Evolutionary conservation across 352 stramenopile species (phyloP), one percentile per base, ranked within the genome.

Genomic region (Pythium rhizo-oryzae): DNA sequence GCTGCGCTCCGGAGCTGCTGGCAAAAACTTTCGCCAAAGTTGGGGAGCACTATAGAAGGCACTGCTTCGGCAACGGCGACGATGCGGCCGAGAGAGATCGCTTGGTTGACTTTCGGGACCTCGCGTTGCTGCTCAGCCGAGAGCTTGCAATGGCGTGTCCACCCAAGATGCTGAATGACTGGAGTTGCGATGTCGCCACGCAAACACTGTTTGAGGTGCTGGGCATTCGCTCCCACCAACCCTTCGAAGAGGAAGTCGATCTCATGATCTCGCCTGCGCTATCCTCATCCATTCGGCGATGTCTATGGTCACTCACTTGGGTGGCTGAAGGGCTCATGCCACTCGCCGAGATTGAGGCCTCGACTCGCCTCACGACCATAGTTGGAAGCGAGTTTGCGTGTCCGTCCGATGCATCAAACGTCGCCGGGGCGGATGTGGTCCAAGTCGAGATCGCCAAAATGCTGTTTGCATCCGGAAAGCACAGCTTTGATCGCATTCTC

Each of bases 381-480:
- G 35, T 41, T 2, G 33, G 21, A 3, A 15, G 15, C 16, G 54
- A 18, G 50, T 58, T 62, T 43, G 21, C 41, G 2, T 16, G 52
- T 19, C 9, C 59, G 4, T 51, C 33, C 12, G 13, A 49, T 21
- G 11, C 21, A 25, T 9, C 49, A 6, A 51, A n/a, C 19, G 67
- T 77, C 8, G 52, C 57, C 56, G 75, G 76, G 8, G 59, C 37
- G 24, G 49, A 54, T 24, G 8, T 81, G 12, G 70, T 81, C 24
- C 66, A 78, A 57, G 65, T 41, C 46, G 51, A 70, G 21, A 37
- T 80, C 7, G 59, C 71, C 44, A 59, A 74, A 49, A 74, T 80
- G 43, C 68, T 85, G 44, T 39, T 80, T 12, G 69, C 59, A 24
- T 75, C 74, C 18, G 76, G 76, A 1, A 47, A 43, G 46, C 41